A percentile compares a stretch with the other conserved stretches of the same genome.
phyloP scores from a whole-genome alignment of 208 protist species.

The Acanthamoeba healyi region DNA sequence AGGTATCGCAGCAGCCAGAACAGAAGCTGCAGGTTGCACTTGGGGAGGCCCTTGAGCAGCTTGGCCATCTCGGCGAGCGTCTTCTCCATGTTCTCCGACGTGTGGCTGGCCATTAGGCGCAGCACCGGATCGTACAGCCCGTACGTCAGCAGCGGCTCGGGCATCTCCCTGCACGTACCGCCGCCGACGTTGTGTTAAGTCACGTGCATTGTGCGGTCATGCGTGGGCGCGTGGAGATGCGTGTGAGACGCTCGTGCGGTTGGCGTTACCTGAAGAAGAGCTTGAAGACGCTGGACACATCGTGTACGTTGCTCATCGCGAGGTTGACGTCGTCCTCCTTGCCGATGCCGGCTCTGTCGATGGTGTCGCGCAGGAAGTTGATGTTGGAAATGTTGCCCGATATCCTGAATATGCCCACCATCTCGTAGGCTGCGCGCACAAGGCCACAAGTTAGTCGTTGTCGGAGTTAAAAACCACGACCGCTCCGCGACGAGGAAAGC shows the following conservation, averaged over 20 bases:
- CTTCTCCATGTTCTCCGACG: not conserved
- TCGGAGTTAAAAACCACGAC: not conserved
- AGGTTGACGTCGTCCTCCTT: slow-evolving; percentile 55
- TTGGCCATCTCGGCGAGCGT: slow-evolving; percentile 49
- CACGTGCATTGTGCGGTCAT: too few relatives aligned
- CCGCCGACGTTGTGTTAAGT: too few relatives aligned
- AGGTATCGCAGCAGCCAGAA: slow-evolving; percentile 65
- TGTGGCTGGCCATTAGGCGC: slow-evolving; percentile 10
- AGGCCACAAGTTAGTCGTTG: too few relatives aligned
- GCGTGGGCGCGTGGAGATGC: not conserved
- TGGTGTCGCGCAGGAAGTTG: slow-evolving; percentile 48
- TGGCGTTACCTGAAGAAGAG: slow-evolving; percentile 19
- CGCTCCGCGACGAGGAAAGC: not conserved
- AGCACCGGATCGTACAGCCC: slow-evolving; percentile 52
- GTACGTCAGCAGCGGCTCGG: slow-evolving; percentile 62
- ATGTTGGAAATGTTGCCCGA: slow-evolving; percentile 68
- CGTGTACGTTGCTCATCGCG: slow-evolving; percentile 36
- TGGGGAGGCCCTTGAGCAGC: slow-evolving; percentile 35
- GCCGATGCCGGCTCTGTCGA: slow-evolving; percentile 53
- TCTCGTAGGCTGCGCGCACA: not conserved
- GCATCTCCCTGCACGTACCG: slow-evolving; percentile 27
- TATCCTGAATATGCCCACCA: slow-evolving; percentile 64
- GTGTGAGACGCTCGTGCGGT: not conserved
- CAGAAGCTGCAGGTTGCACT: slow-evolving; percentile 9
- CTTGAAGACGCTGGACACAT: slow-evolving; percentile 67